Conservation (phyloP, 768 basidiomycete genomes). For the Auricularia auricula-judae region DNA sequence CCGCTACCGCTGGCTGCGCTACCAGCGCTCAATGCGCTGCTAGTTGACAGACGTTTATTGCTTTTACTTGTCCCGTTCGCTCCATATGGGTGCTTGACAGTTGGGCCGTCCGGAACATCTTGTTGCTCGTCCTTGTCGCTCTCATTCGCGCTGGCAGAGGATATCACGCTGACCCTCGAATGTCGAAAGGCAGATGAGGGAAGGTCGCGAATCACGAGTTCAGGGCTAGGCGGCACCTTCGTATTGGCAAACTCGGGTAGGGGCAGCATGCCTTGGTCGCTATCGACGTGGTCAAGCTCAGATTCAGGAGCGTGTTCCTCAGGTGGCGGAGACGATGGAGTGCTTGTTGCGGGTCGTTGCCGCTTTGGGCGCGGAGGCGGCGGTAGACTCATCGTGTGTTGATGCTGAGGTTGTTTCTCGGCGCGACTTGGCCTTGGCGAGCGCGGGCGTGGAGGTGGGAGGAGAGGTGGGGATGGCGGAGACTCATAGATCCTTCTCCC, state of each 20-base stretch:
- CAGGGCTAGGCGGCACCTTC: neutral
- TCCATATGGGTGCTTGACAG: neutral
- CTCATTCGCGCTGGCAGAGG: neutral
- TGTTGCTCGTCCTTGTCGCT: neutral
- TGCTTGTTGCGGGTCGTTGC: slow-evolving; percentile 11
- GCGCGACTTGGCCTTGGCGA: neutral
- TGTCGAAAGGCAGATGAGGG: neutral
- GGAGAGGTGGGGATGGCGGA: neutral
- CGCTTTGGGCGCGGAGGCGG: neutral
- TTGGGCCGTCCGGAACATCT: neutral
- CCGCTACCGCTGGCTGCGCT: neutral
- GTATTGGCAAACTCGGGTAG: neutral
- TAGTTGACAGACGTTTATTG: neutral
- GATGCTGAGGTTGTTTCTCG: neutral
- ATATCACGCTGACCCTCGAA: neutral
- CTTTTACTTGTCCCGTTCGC: neutral
- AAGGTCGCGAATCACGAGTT: neutral
- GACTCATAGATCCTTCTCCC: neutral
- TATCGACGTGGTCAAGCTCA: neutral
- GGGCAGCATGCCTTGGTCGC: neutral
- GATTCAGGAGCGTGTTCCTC: slow-evolving; percentile 4
- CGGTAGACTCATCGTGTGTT: neutral
- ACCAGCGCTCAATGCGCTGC: neutral
- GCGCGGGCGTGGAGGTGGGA: neutral
- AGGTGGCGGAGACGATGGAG: slow-evolving; percentile 19